These are phyloP conservation scores for Yamadazyma laniorum DNA, from an alignment of 805 yeast genomes.

Conservation along the genomic window DNA sequence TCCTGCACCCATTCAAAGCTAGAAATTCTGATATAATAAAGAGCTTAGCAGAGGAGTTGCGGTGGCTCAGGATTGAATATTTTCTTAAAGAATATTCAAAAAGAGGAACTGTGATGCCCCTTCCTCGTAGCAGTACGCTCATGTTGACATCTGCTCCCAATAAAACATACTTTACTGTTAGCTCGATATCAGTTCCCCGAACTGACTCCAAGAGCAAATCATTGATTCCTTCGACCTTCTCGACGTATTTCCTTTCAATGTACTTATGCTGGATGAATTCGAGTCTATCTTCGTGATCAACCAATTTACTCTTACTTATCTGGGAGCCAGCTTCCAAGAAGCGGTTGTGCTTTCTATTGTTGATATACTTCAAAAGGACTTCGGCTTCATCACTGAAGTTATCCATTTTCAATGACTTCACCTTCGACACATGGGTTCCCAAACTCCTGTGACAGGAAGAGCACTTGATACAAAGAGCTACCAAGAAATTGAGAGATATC, in stretches of 20 bases:
- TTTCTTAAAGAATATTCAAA: conserved; percentile 56
- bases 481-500: conserved; percentile 75
- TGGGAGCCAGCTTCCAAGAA: conserved; percentile 52
- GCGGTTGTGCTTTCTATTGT: conserved; percentile 55
- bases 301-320: conserved; percentile 11
- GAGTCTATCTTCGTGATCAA: conserved; percentile 48
- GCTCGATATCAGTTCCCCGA: conserved; percentile 46
- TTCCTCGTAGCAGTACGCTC: conserved; percentile 23
- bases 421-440: conserved; percentile 79
- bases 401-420: conserved; percentile 77
- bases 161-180: conserved; percentile 43
- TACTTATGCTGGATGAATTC: conserved; percentile 69
- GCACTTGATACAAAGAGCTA: conserved; percentile 78
- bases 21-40: conserved; percentile 56
- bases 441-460: conserved; percentile 85
- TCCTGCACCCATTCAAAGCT: conserved; percentile 52
- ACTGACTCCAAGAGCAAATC: conserved; percentile 51
- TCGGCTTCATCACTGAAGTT: conserved; percentile 59
- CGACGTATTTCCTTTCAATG: conserved; percentile 47
- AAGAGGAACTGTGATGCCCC: conserved; percentile 20
- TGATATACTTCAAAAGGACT: conserved; percentile 49
- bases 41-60: conserved; percentile 23
- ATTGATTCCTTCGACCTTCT: conserved; percentile 20
- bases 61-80: conserved; percentile 26
- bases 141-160: conserved; percentile 51